These are phyloP conservation scores for Fusarium subglutinans DNA, from an alignment of 2,329 filamentous ascomycete species.

Conservation along the genomic window DNA sequence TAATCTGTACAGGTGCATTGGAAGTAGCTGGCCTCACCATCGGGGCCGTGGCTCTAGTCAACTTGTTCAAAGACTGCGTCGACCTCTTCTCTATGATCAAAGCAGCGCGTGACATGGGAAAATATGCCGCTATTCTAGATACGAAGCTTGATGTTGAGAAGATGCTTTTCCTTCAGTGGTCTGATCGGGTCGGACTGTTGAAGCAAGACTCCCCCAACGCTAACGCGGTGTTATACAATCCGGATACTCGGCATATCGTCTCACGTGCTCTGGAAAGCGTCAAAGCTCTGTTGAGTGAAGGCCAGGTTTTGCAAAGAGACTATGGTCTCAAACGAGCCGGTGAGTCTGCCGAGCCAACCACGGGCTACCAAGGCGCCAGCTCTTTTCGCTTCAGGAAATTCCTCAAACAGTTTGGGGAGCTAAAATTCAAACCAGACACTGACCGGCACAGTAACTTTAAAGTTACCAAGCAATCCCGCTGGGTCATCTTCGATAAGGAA, in stretches of 20 bases:
- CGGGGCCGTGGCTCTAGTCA: background rate
- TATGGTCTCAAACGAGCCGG: background rate
- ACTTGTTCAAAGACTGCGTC: background rate
- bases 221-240: rapidly evolving
- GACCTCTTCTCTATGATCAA: background rate
- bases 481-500: background rate
- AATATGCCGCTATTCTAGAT: rapidly evolving
- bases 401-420: background rate
- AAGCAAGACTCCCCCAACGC: rapidly evolving
- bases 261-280: background rate
- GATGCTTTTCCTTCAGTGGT: background rate
- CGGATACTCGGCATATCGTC: background rate
- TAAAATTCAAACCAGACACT: background rate
- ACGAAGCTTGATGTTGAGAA: background rate
- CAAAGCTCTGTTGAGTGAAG: background rate
- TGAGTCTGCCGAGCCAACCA: background rate
- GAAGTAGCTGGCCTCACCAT: background rate
- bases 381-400: background rate
- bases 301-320: rapidly evolving
- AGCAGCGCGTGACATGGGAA: background rate
- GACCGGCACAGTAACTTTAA: too few relatives aligned
- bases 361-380: background rate
- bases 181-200: background rate
- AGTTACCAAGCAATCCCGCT: background rate
- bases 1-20: background rate